phyloP scores from a whole-genome alignment of 768 basidiomycete species.

The Gymnopilus junonius region DNA sequence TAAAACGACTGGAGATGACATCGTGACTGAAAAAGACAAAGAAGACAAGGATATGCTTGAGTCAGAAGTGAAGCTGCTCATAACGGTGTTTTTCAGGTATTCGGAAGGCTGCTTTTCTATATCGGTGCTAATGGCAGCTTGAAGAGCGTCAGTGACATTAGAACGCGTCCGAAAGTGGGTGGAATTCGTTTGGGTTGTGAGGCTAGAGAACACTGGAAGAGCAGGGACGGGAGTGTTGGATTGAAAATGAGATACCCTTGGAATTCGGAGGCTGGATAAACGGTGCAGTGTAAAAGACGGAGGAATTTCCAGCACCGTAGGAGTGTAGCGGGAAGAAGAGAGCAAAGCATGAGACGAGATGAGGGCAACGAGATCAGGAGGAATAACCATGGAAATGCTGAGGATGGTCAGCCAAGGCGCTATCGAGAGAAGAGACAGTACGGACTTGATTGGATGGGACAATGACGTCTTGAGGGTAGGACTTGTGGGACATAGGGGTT shows the following conservation, averaged over 20 bases:
- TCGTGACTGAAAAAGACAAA: conserved; percentile 24
- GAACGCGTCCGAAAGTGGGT: conserved; percentile 22
- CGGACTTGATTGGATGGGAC: conserved; percentile 85
- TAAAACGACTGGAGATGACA: not conserved
- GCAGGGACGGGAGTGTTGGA: conserved; percentile 13
- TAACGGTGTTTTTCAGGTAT: not conserved
- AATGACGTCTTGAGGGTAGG: conserved; percentile 67
- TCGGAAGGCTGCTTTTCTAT: conserved; percentile 6
- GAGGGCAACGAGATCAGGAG: conserved; percentile 57
- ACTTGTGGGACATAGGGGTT: conserved; percentile 33
- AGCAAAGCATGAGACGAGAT: conserved; percentile 51
- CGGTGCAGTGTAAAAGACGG: conserved; percentile 48
- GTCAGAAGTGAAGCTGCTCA: conserved; percentile 3
- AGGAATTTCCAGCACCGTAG: conserved; percentile 52
- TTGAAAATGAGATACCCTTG: conserved; percentile 7
- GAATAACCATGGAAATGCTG: conserved; percentile 70
- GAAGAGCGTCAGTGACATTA: conserved; percentile 44
- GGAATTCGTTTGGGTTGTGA: conserved; percentile 16
- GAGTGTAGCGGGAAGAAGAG: conserved; percentile 33
- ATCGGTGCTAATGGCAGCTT: conserved; percentile 29
- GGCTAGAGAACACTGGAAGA: conserved; percentile 13
- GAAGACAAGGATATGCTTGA: conserved; percentile 22
- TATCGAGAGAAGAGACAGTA: conserved; percentile 10
- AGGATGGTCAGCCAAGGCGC: conserved; percentile 24
- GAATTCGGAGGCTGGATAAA: conserved; percentile 31